A percentile compares a stretch with the other conserved stretches of the same genome.
These are phyloP conservation scores for Arthrobotrys sinensis DNA, from an alignment of 2,329 filamentous ascomycete species.

Conservation along the genomic window DNA sequence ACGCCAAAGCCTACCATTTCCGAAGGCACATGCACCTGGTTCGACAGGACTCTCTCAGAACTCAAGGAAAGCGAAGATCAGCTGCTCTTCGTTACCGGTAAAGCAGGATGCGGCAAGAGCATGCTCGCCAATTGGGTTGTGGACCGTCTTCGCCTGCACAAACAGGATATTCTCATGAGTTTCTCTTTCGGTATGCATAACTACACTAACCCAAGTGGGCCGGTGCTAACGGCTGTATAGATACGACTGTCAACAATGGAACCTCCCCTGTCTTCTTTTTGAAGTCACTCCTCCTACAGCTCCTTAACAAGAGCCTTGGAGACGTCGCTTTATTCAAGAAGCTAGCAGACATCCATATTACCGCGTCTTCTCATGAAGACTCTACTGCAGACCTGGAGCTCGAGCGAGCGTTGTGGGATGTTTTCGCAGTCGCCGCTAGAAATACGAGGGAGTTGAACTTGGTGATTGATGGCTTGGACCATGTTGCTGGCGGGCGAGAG, in stretches of 20 bases:
- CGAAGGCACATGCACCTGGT: constrained; percentile 56
- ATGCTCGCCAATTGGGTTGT: constrained; percentile 52
- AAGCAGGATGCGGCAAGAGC: constrained; percentile 41
- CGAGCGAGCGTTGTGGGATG: constrained; percentile 44
- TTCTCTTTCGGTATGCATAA: constrained; percentile 42
- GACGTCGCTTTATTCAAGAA: constrained; percentile 47
- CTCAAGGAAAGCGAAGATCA: constrained; percentile 56
- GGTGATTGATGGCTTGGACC: constrained; percentile 49
- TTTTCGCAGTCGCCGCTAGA: constrained; percentile 38
- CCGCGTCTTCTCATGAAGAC: constrained; percentile 6
- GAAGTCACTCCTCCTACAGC: constrained; percentile 38
- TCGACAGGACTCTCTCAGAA: constrained; percentile 44
- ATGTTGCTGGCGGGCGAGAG: constrained; percentile 27
- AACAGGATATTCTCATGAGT: constrained; percentile 45
- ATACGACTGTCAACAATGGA: constrained; percentile 16
- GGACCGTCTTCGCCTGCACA: constrained; percentile 41
- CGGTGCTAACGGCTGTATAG: constrained; percentile 10
- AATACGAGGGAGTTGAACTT: constrained; percentile 41
- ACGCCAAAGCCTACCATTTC: constrained; percentile 42
- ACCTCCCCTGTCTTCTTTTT: constrained; percentile 36
- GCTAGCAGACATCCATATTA: constrained; percentile 45
- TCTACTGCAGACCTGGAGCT: constrained; percentile 10
- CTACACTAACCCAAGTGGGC: neutral
- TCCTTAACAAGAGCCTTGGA: constrained; percentile 46
- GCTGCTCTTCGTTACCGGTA: constrained; percentile 36